Conservation (phyloP, 495 filamentous ascomycete genomes). For the Xanthoparmelia taractica region DNA sequence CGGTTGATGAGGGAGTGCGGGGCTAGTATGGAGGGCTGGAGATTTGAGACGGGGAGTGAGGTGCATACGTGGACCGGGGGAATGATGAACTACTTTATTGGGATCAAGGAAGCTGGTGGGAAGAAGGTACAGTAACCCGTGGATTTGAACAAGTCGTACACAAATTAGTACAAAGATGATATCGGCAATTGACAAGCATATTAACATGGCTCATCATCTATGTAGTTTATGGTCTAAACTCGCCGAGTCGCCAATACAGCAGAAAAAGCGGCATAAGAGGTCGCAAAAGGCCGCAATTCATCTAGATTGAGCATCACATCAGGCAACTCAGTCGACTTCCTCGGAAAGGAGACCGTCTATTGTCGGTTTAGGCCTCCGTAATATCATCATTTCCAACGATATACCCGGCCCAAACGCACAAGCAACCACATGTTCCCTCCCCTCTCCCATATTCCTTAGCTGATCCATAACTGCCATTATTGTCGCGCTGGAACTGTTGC, state of each 20-base stretch:
- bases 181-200: background rate
- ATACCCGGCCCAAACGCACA: constrained; percentile 62
- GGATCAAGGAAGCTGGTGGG: constrained; percentile 19
- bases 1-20: constrained; percentile 46
- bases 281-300: background rate
- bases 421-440: constrained; percentile 51
- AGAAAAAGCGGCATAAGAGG: background rate
- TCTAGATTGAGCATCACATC: background rate
- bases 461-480: constrained; percentile 54
- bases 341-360: constrained; percentile 16
- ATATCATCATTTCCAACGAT: constrained; percentile 53
- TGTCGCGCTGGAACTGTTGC: constrained; percentile 54
- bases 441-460: constrained; percentile 44
- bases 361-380: constrained; percentile 35
- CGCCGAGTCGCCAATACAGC: background rate
- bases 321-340: constrained; percentile 15
- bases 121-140: constrained; percentile 2
- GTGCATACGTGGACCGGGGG: constrained; percentile 27
- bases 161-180: too few species aligned
- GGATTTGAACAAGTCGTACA: background rate
- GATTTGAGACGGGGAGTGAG: constrained; percentile 44
- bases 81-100: constrained; percentile 24
- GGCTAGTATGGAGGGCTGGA: constrained; percentile 43
- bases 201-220: background rate
- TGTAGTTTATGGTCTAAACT: background rate